These are phyloP conservation scores for Neofusicoccum kwambonambiense DNA, from an alignment of 2,329 filamentous ascomycete species.

Conservation along the genomic window DNA sequence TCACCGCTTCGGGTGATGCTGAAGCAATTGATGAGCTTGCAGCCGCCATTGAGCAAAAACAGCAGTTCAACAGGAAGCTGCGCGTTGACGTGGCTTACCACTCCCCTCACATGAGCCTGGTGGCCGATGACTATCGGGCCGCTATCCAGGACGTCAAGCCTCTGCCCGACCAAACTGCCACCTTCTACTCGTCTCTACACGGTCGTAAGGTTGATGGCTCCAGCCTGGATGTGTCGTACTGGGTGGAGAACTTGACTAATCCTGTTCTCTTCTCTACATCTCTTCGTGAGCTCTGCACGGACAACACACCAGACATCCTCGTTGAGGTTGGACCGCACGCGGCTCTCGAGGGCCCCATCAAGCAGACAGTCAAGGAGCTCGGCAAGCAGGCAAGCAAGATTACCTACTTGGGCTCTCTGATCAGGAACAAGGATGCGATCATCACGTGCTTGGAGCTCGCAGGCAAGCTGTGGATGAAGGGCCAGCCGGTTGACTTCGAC, in stretches of 20 bases:
- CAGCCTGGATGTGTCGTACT: slow-evolving; percentile 30
- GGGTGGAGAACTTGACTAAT: slow-evolving; percentile 38
- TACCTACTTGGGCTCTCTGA: slow-evolving; percentile 3
- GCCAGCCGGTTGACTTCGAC: slow-evolving; percentile 23
- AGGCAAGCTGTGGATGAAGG: slow-evolving; percentile 23
- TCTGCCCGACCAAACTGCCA: background rate
- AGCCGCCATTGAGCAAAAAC: slow-evolving; percentile 32
- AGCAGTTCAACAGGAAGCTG: slow-evolving; percentile 41
- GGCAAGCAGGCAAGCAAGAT: slow-evolving; percentile 13
- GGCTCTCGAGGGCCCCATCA: slow-evolving; percentile 26
- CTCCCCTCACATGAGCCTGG: slow-evolving; percentile 43
- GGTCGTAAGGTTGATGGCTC: background rate
- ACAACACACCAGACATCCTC: slow-evolving; percentile 4
- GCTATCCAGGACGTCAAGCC: background rate
- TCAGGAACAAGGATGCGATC: slow-evolving; percentile 6
- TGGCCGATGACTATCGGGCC: slow-evolving; percentile 28
- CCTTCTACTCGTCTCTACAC: slow-evolving; percentile 15
- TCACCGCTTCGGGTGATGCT: slow-evolving; percentile 48
- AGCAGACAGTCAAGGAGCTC: slow-evolving; percentile 9
- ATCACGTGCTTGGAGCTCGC: slow-evolving; percentile 20
- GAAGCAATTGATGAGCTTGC: slow-evolving; percentile 35
- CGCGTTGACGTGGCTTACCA: slow-evolving; percentile 47
- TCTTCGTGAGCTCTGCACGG: slow-evolving; percentile 21
- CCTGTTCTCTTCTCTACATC: slow-evolving; percentile 35
- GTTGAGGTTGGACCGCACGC: slow-evolving; percentile 34